phyloP scores from a whole-genome alignment of 768 basidiomycete genomes.

The Boletus barrowsii region DNA sequence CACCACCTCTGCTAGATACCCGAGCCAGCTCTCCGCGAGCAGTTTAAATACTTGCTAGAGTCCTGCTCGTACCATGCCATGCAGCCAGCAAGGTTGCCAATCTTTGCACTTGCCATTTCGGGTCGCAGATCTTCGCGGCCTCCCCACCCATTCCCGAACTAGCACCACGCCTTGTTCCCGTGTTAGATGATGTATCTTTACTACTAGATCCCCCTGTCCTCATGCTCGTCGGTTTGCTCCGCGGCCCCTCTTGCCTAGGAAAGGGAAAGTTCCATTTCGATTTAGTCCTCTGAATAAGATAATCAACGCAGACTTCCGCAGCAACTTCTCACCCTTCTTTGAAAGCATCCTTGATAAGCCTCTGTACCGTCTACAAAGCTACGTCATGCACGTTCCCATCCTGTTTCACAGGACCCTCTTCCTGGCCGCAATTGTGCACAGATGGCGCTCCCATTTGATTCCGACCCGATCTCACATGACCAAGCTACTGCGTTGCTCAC shows the following conservation, averaged over 20 bases:
- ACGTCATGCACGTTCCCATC: no score
- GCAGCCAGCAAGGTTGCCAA: not conserved
- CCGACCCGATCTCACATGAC: no score
- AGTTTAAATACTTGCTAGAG: not conserved
- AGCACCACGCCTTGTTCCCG: constrained; percentile 11
- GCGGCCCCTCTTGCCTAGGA: not conserved
- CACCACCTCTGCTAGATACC: not conserved
- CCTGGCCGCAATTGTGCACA: no score
- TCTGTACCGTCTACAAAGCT: no score
- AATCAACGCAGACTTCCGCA: not conserved
- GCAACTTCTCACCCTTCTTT: not conserved
- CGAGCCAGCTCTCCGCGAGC: not conserved
- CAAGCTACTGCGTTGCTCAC: no score
- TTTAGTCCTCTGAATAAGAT: constrained; percentile 1
- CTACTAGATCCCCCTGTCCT: no score
- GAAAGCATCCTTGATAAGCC: no score
- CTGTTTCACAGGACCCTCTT: no score
- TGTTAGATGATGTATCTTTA: constrained; percentile 14
- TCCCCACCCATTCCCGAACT: constrained; percentile 10
- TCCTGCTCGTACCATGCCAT: no score
- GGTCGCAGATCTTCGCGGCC: constrained; percentile 25
- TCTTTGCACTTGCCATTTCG: constrained; percentile 16
- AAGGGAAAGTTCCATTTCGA: not conserved
- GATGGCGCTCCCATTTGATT: no score
- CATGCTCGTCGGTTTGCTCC: not conserved